Evolutionary conservation across 129 eudicot species (phyloP).

Genomic region (Ambrosia artemisiifolia): DNA sequence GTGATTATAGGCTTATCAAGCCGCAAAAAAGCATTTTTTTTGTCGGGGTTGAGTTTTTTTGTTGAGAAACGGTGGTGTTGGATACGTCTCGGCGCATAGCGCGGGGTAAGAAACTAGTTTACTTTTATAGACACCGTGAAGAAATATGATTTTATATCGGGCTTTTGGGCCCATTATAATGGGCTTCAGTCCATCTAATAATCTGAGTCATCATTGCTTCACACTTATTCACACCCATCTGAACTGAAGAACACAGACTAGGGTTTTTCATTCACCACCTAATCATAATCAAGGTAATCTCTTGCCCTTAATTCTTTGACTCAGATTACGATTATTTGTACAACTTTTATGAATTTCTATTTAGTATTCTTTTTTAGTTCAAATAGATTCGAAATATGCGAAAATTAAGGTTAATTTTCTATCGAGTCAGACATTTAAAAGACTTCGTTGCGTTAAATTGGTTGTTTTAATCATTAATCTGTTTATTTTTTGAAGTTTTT

Average conservation of each 20-base stretch:
- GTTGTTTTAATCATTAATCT: not conserved
- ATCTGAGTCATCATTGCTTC: not conserved
- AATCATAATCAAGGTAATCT: slow-evolving; percentile 26
- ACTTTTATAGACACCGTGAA: too few relatives aligned
- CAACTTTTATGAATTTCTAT: not conserved
- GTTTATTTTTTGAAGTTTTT: not conserved
- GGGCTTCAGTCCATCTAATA: not conserved
- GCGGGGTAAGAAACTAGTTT: too few relatives aligned
- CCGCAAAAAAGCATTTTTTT: too few relatives aligned
- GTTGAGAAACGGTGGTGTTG: too few relatives aligned
- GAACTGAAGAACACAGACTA: not conserved
- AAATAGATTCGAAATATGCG: not conserved
- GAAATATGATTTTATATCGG: not conserved
- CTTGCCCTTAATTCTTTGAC: not conserved
- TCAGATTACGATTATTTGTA: not conserved
- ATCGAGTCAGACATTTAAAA: not conserved
- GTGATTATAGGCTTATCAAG: too few relatives aligned
- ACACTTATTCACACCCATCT: not conserved
- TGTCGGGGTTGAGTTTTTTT: too few relatives aligned
- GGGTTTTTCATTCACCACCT: slow-evolving; percentile 25
- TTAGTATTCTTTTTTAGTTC: slow-evolving; percentile 2
- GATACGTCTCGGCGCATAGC: too few relatives aligned
- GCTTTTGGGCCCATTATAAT: not conserved
- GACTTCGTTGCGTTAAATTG: not conserved
- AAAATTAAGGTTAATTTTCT: not conserved